Evolutionary conservation across 2,329 filamentous ascomycete genomes (phyloP), one percentile per base, ranked within the genome.

Genomic region (Aspergillus eucalypticola): DNA sequence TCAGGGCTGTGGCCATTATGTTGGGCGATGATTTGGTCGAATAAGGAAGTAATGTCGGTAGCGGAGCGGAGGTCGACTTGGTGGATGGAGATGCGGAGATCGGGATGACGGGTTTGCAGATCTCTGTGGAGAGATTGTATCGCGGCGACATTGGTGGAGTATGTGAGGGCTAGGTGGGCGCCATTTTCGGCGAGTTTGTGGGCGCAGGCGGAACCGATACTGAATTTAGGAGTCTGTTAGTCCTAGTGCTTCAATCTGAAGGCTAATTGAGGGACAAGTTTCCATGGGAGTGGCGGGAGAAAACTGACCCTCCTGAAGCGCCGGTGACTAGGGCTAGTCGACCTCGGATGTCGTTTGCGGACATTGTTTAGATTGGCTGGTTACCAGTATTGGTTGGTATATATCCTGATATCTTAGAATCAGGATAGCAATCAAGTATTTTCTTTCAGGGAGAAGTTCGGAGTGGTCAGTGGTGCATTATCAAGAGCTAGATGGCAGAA

Each of bases 191-290:
- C 82, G n/a, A 88, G 79, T 52, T 84, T 80, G 57, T 78, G 78
- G 17, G 86, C 84, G 66, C 83, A 85, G 49, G 84, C 84, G 61
- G 81, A 79, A 23, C 86, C 86, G 53, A 88, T 88, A 15, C 86
- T 87, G 38, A 35, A 21, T 21, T 21, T 2, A 21, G 19, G 19
- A 46, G 66, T 74, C 72, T 74, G 2, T 44, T 23, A 44, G 41
- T 23, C 8, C 17, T 44, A 11, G 2, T n/a, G 8, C 10, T 44
- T 23, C n/a, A 6, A 35, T 35, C 0, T 1, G 11, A 11, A 4
- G 10, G 32, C 32, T 4, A 2, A 5, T 6, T 15, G 1, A 5
- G 5, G 29, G 4, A 32, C 8, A 4, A 21, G 8, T 1, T n/a
- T 17, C 8, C 6, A 19, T 4, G n/a, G 39, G 17, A 19, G 1